Evolutionary conservation across 2,329 filamentous ascomycete genomes (phyloP).

Genomic region (Tricladium varicosporioides): DNA sequence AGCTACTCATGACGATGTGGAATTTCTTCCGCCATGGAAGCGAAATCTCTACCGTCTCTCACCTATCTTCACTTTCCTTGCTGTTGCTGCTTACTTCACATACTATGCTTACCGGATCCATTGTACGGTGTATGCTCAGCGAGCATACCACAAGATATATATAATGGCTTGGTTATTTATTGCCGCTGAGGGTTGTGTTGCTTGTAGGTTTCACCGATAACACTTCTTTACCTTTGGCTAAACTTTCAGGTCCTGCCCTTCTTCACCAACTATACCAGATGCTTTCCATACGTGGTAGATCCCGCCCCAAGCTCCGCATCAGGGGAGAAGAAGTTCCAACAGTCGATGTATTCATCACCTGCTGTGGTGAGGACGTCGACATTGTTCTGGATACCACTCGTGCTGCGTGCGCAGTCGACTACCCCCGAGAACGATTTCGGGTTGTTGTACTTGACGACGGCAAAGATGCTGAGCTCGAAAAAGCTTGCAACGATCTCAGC

Average conservation of each 20-base stretch:
- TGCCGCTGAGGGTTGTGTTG: slow-evolving; percentile 50
- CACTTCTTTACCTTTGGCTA: slow-evolving; percentile 2
- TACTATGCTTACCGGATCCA: slow-evolving; percentile 52
- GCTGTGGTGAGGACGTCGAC: slow-evolving; percentile 55
- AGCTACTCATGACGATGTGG: slow-evolving; percentile 22
- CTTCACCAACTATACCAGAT: slow-evolving; percentile 59
- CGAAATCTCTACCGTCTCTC: slow-evolving; percentile 23
- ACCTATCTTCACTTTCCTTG: slow-evolving; percentile 23
- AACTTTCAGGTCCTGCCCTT: slow-evolving; percentile 45
- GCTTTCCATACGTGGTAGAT: slow-evolving; percentile 52
- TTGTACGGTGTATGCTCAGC: slow-evolving; percentile 52
- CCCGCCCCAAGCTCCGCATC: slow-evolving; percentile 51
- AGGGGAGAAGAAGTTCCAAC: slow-evolving; percentile 48
- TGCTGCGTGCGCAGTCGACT: slow-evolving; percentile 54
- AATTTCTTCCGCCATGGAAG: slow-evolving; percentile 20
- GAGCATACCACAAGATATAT: slow-evolving; percentile 39
- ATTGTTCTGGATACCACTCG: slow-evolving; percentile 55
- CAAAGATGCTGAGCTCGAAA: slow-evolving; percentile 41
- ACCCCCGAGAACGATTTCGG: slow-evolving; percentile 50
- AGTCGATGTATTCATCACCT: slow-evolving; percentile 56
- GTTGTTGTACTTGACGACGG: slow-evolving; percentile 57
- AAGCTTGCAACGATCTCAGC: slow-evolving; percentile 39
- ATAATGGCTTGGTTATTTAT: slow-evolving; percentile 57
- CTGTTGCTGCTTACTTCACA: slow-evolving; percentile 29
- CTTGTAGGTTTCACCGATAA: slow-evolving; percentile 27